Conservation (phyloP, 1,139 yeast species). For the Protomyces inouyei region DNA sequence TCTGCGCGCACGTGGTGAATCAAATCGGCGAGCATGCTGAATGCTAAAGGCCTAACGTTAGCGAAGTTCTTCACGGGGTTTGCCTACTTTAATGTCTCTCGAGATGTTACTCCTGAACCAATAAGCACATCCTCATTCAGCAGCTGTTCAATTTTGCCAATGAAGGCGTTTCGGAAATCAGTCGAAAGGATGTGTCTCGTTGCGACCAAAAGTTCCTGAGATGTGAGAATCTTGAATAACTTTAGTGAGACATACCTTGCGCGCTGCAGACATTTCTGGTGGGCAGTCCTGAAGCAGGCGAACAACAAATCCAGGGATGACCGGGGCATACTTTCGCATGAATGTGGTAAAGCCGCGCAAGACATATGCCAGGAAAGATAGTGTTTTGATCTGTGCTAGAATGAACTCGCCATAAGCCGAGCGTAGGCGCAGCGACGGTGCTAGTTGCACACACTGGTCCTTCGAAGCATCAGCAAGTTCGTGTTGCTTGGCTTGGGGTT, state of each 20-base stretch:
- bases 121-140: slow-evolving; percentile 83
- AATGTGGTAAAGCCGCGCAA: slow-evolving; percentile 76
- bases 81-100: slow-evolving; percentile 58
- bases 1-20: slow-evolving; percentile 88
- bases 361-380: slow-evolving; percentile 89
- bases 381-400: slow-evolving; percentile 94
- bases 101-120: slow-evolving; percentile 89
- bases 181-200: slow-evolving; percentile 91
- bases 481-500: slow-evolving; percentile 65
- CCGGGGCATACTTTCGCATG: slow-evolving; percentile 56
- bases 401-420: slow-evolving; percentile 71
- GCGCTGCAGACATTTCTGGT: slow-evolving; percentile 84
- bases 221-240: neutral
- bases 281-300: slow-evolving; percentile 92
- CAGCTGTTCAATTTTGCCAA: slow-evolving; percentile 77
- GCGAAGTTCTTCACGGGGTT: no score
- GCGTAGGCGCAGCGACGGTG: neutral
- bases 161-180: slow-evolving; percentile 71
- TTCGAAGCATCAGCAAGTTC: slow-evolving; percentile 55
- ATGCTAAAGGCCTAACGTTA: slow-evolving; percentile 63
- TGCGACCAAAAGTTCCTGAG: slow-evolving; percentile 74
- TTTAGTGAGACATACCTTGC: slow-evolving; percentile 46
- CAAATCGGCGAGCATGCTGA: slow-evolving; percentile 92
- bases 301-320: slow-evolving; percentile 81
- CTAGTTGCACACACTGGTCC: slow-evolving; percentile 62